Percentiles rank a stretch among this genome's conserved stretches.
phyloP scores from a whole-genome alignment of 2,329 filamentous ascomycete genomes.

The Atkinsonella hypoxylon region DNA sequence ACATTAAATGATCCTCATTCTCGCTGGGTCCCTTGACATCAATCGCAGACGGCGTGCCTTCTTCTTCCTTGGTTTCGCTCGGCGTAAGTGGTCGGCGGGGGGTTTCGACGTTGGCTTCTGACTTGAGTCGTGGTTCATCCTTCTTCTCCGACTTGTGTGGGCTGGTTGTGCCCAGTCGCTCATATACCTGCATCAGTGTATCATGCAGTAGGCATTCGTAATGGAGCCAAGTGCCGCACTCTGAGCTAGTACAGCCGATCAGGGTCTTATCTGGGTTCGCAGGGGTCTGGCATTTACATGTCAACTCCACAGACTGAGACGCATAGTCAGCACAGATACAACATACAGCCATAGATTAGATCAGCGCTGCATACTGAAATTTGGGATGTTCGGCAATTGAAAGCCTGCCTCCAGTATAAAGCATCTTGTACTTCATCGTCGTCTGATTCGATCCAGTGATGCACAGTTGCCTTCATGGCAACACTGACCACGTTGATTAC shows the following conservation, averaged over 20 bases:
- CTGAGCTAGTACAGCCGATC: conserved; percentile 42
- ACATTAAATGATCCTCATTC: conserved; percentile 25
- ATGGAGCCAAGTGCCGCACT: conserved; percentile 51
- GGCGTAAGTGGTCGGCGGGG: conserved; percentile 36
- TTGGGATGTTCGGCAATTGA: conserved; percentile 43
- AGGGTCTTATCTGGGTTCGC: conserved; percentile 51
- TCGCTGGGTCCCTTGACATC: conserved; percentile 38
- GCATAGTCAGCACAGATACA: not conserved
- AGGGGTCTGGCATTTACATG: conserved; percentile 47
- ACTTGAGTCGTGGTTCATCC: conserved; percentile 26
- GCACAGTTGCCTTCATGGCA: conserved; percentile 47
- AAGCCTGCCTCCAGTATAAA: conserved; percentile 53
- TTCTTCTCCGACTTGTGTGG: conserved; percentile 40
- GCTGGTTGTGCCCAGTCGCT: conserved; percentile 36
- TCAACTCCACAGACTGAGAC: conserved; percentile 36
- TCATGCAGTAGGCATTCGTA: conserved; percentile 49
- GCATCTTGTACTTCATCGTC: conserved; percentile 49
- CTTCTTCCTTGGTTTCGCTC: conserved; percentile 36
- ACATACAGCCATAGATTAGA: no score
- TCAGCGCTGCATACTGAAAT: conserved; percentile 39
- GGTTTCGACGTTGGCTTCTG: conserved; percentile 22
- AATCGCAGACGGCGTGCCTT: conserved; percentile 35
- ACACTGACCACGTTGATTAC: conserved; percentile 64
- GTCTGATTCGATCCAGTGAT: conserved; percentile 57
- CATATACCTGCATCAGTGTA: conserved; percentile 36